Conservation (phyloP, 139 green algal genomes). For the Chlamydomonas eustigma region DNA sequence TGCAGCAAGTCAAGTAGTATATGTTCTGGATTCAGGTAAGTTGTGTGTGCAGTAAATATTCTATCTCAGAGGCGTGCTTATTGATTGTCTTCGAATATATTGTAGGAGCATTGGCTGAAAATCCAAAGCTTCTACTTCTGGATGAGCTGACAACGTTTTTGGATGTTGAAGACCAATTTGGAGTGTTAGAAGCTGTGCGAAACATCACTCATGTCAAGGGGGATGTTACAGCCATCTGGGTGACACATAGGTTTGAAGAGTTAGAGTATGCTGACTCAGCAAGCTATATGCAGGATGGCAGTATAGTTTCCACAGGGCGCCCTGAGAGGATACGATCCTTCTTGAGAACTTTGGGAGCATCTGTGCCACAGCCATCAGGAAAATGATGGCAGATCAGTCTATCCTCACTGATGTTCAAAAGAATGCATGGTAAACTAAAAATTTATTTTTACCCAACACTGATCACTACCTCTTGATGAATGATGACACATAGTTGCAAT, state of each 20-base stretch:
- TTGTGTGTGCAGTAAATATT: no score
- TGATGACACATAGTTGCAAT: no score
- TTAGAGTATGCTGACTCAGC: slow-evolving; percentile 83
- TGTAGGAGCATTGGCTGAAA: slow-evolving; percentile 64
- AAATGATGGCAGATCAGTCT: no score
- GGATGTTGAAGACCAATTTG: slow-evolving; percentile 83
- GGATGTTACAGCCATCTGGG: slow-evolving; percentile 85
- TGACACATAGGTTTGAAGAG: slow-evolving; percentile 91
- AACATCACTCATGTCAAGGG: slow-evolving; percentile 7
- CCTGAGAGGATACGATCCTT: slow-evolving; percentile 4
- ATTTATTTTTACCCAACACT: no score
- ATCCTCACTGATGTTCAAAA: no score
- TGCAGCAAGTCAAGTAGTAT: no score
- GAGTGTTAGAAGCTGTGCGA: slow-evolving; percentile 71
- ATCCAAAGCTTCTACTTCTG: slow-evolving; percentile 84
- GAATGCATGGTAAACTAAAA: no score
- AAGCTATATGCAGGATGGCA: slow-evolving; percentile 83
- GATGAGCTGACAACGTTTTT: slow-evolving; percentile 99
- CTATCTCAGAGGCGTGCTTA: not conserved
- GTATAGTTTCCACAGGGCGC: slow-evolving; percentile 63
- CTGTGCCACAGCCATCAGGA: no score
- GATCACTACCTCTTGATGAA: no score
- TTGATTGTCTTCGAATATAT: not conserved
- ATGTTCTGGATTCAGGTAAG: no score
- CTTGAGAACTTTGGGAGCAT: not conserved